phyloP scores from a whole-genome alignment of 164 flowering plant species.

The Paratinospora sagittata region DNA sequence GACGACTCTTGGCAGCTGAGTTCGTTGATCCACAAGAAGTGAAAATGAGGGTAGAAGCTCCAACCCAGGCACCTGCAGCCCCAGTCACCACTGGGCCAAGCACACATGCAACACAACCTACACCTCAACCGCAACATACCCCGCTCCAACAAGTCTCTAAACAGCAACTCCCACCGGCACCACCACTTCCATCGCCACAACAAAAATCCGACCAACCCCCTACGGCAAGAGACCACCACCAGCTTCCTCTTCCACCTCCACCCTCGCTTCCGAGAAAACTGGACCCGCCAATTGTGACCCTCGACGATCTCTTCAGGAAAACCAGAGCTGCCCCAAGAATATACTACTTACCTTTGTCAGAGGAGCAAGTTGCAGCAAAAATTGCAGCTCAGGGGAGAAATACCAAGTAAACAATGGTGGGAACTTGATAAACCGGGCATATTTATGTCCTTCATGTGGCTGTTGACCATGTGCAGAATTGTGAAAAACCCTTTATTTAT shows the following conservation, averaged over 20 bases:
- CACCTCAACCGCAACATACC: slow-evolving; percentile 32
- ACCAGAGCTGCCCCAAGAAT: slow-evolving; percentile 75
- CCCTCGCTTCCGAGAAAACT: slow-evolving; percentile 47
- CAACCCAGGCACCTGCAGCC: slow-evolving; percentile 5
- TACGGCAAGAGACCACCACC: slow-evolving; percentile 39
- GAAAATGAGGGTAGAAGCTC: slow-evolving; percentile 21
- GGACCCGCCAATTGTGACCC: slow-evolving; percentile 68
- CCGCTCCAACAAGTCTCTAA: slow-evolving; percentile 35
- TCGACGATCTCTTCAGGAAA: slow-evolving; percentile 80
- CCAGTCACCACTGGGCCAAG: slow-evolving; percentile 15
- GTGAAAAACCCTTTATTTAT: not conserved
- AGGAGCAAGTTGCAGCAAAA: slow-evolving; percentile 69
- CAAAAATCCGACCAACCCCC: slow-evolving; percentile 37
- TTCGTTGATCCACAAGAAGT: slow-evolving; percentile 92
- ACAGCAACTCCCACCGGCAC: slow-evolving; percentile 51
- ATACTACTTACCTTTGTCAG: slow-evolving; percentile 80
- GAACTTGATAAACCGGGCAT: not conserved
- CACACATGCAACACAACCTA: slow-evolving; percentile 9
- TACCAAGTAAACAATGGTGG: slow-evolving; percentile 28
- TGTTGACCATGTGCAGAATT: not conserved
- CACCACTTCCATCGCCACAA: slow-evolving; percentile 55
- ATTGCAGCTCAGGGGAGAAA: slow-evolving; percentile 36
- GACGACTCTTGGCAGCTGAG: slow-evolving; percentile 70
- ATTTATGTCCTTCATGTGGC: not conserved
- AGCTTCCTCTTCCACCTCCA: slow-evolving; percentile 50